phyloP scores from a whole-genome alignment of 352 stramenopile species.

The Ophiocytium majus region DNA sequence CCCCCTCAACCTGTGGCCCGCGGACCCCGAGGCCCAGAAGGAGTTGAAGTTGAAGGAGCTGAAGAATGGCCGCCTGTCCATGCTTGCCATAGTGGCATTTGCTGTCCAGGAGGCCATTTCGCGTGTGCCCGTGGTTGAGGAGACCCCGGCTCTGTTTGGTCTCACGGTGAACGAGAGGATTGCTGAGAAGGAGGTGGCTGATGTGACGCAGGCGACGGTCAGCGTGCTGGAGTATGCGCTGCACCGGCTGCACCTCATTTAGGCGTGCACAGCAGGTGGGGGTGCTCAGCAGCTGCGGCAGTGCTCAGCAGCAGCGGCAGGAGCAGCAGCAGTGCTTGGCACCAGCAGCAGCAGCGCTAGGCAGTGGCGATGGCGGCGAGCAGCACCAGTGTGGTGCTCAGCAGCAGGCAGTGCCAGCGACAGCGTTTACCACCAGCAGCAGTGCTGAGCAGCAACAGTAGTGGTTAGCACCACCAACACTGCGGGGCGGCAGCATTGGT shows the following conservation, averaged over 20 bases:
- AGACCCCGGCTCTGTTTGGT: conserved; percentile 20
- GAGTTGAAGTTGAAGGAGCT: background rate
- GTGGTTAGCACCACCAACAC: too few species aligned
- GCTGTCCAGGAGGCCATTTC: conserved; percentile 21
- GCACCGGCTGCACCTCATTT: conserved; percentile 23
- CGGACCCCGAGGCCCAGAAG: background rate
- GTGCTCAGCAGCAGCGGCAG: too few species aligned
- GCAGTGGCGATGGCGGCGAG: too few species aligned
- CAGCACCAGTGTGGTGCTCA: too few species aligned
- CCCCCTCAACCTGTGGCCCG: conserved; percentile 22
- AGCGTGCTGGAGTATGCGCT: background rate
- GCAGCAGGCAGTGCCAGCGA: too few species aligned
- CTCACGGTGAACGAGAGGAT: background rate
- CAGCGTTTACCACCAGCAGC: too few species aligned
- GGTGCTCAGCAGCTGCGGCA: too few species aligned
- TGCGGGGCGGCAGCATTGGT: too few species aligned
- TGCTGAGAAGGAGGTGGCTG: background rate
- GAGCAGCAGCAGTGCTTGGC: too few species aligned
- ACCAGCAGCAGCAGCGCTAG: too few species aligned
- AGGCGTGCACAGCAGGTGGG: too few species aligned
- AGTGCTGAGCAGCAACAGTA: too few species aligned
- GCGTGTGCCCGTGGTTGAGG: conserved; percentile 10
- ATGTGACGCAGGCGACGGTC: background rate
- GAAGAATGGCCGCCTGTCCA: background rate
- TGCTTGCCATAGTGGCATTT: conserved; percentile 23